Conservation (phyloP, 192 early-diverging fungal genomes). For the Podila minutissima region DNA sequence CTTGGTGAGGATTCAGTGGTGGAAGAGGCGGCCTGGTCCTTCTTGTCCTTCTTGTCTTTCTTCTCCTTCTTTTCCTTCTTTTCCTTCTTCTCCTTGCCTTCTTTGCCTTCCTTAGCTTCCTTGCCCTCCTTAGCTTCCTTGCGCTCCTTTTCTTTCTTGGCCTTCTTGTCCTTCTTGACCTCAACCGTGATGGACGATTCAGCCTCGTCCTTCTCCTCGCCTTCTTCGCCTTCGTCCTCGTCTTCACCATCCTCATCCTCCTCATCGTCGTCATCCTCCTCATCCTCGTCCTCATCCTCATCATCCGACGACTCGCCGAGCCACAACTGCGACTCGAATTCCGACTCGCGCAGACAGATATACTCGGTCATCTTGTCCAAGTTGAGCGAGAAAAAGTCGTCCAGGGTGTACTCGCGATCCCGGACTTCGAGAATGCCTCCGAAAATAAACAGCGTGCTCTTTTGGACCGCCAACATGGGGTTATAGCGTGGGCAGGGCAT, state of each 20-base stretch:
- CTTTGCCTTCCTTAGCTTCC: constrained; percentile 15
- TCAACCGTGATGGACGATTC: constrained; percentile 7
- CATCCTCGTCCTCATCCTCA: constrained; percentile 59
- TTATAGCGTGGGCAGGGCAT: constrained; percentile 73
- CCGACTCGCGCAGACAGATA: constrained; percentile 58
- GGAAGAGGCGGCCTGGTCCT: constrained; percentile 20
- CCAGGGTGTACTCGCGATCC: constrained; percentile 68
- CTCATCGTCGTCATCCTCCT: constrained; percentile 57
- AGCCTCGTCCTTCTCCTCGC: constrained; percentile 9
- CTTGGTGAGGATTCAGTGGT: constrained; percentile 40
- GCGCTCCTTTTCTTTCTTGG: constrained; percentile 22
- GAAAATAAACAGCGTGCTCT: constrained; percentile 64
- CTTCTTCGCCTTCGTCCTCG: constrained; percentile 17
- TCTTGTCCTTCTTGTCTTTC: constrained; percentile 47
- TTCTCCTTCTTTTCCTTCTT: constrained; percentile 37
- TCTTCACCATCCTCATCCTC: constrained; percentile 62
- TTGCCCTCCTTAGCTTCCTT: constrained; percentile 16
- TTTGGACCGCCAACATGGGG: constrained; percentile 69
- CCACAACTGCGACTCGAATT: constrained; percentile 55
- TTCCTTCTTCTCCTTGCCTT: constrained; percentile 35
- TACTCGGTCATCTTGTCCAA: constrained; percentile 74
- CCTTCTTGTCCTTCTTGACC: constrained; percentile 19
- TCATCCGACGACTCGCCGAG: constrained; percentile 61
- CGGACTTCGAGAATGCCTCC: constrained; percentile 75
- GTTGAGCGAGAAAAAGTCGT: constrained; percentile 70